phyloP scores from a whole-genome alignment of 2,329 filamentous ascomycete genomes.

The Pseudogymnoascus sp. region DNA sequence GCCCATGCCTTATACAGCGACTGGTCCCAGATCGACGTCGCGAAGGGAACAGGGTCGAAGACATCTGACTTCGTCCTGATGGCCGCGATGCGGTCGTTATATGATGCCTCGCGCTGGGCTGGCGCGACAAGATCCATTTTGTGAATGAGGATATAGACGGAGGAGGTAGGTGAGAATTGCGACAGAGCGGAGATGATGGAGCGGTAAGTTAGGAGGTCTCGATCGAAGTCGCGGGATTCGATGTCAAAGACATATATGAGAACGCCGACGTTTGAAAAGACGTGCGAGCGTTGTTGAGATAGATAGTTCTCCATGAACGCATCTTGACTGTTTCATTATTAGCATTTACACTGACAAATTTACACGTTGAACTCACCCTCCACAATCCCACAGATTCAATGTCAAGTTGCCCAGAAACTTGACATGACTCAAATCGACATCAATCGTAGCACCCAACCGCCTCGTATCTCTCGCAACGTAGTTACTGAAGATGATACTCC shows the following conservation, averaged over 20 bases:
- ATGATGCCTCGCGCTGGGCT: conserved; percentile 70
- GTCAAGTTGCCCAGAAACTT: conserved; percentile 98
- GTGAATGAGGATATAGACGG: conserved; percentile 92
- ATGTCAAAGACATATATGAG: conserved; percentile 99
- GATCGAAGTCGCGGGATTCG: conserved; percentile 87
- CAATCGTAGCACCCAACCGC: conserved; percentile 88
- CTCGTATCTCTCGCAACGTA: conserved; percentile 96
- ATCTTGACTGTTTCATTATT: conserved; percentile 66
- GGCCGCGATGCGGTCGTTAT: conserved; percentile 72
- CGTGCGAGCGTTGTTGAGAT: conserved; percentile 87
- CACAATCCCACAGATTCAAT: conserved; percentile 97
- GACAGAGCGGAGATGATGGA: conserved; percentile 82
- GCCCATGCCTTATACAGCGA: conserved; percentile 98
- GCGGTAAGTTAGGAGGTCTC: conserved; percentile 86
- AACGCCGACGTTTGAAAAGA: conserved; percentile 93
- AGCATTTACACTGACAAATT: not conserved
- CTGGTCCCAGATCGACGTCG: conserved; percentile 98
- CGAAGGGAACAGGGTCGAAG: conserved; percentile 78
- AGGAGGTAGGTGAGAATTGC: conserved; percentile 73
- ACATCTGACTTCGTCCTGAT: conserved; percentile 69
- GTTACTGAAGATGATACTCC: conserved; percentile 98
- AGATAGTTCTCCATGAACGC: conserved; percentile 99
- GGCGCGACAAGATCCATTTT: conserved; percentile 96
- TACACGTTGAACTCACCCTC: conserved; percentile 51
- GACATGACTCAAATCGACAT: conserved; percentile 96